phyloP scores from a whole-genome alignment of 2,329 filamentous ascomycete genomes.

The Ophioceras dolichostomum region DNA sequence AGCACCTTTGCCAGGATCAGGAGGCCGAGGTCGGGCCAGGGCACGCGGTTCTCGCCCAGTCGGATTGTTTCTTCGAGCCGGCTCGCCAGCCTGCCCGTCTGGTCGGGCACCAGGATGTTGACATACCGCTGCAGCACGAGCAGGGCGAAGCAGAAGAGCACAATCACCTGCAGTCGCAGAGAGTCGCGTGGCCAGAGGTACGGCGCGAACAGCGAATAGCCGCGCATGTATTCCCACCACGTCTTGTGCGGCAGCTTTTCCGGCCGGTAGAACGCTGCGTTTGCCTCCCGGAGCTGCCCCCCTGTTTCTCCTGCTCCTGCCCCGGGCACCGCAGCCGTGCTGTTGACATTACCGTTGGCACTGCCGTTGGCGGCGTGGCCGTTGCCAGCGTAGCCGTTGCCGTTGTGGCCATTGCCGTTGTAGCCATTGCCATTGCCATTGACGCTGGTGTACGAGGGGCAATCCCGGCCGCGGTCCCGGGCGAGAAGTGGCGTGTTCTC shows the following conservation, averaged over 20 bases:
- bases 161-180: slow-evolving; percentile 57
- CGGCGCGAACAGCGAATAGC: slow-evolving; percentile 88
- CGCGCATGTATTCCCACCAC: slow-evolving; percentile 92
- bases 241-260: slow-evolving; percentile 75
- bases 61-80: no score
- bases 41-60: slow-evolving; percentile 34
- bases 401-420: slow-evolving; percentile 2
- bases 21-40: slow-evolving; percentile 62
- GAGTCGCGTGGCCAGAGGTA: slow-evolving; percentile 93
- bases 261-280: slow-evolving; percentile 75
- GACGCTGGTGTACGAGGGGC: slow-evolving; percentile 17
- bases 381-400: slow-evolving; percentile 24
- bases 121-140: slow-evolving; percentile 71
- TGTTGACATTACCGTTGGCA: slow-evolving; percentile 25
- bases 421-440: slow-evolving; percentile 8
- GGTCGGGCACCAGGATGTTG: slow-evolving; percentile 75
- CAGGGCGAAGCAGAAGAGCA: slow-evolving; percentile 70
- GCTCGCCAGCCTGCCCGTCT: slow-evolving; percentile 55
- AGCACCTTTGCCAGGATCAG: slow-evolving; percentile 71
- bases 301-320: neutral
- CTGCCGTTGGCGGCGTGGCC: slow-evolving; percentile 10
- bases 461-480: slow-evolving; percentile 23
- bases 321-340: slow-evolving; percentile 7
- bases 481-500: slow-evolving; percentile 55
- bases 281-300: no score